Percentiles rank a stretch among this genome's conserved stretches.
Conservation (phyloP, 2,329 filamentous ascomycete species). For the Cadophora gregata region DNA sequence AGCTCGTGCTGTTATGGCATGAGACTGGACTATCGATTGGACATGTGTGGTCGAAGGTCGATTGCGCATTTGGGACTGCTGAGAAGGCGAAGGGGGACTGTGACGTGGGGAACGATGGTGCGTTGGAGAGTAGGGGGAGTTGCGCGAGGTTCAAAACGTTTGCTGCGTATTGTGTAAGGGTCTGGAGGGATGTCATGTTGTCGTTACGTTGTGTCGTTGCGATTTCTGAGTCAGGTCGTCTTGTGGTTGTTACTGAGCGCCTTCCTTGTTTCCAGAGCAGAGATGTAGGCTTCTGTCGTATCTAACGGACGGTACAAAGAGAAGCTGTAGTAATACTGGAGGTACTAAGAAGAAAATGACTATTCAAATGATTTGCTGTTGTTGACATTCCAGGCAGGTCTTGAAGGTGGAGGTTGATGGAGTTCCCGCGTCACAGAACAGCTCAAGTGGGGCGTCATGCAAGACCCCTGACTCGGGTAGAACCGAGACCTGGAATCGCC, state of each 20-base stretch:
- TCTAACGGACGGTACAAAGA: too few relatives aligned
- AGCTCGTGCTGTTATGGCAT: conserved; percentile 67
- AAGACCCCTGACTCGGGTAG: conserved; percentile 10
- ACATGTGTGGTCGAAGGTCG: conserved; percentile 36
- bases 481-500: not conserved
- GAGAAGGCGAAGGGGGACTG: not conserved
- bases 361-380: not conserved
- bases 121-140: conserved; percentile 30
- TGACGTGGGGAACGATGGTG: not conserved
- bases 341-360: not conserved
- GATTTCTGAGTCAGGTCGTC: not conserved
- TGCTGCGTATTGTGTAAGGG: conserved; percentile 36
- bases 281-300: not conserved
- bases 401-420: not conserved
- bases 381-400: conserved; percentile 7
- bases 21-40: conserved; percentile 51
- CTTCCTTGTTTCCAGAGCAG: not conserved
- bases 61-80: not conserved
- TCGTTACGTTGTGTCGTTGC: not conserved
- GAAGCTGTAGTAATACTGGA: not conserved
- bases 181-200: conserved; percentile 34
- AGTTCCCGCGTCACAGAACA: conserved; percentile 5
- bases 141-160: conserved; percentile 35
- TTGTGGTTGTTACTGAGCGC: not conserved
- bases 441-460: conserved; percentile 9